Conservation (phyloP, 345 rosid species). For the Lumnitzera racemosa region DNA sequence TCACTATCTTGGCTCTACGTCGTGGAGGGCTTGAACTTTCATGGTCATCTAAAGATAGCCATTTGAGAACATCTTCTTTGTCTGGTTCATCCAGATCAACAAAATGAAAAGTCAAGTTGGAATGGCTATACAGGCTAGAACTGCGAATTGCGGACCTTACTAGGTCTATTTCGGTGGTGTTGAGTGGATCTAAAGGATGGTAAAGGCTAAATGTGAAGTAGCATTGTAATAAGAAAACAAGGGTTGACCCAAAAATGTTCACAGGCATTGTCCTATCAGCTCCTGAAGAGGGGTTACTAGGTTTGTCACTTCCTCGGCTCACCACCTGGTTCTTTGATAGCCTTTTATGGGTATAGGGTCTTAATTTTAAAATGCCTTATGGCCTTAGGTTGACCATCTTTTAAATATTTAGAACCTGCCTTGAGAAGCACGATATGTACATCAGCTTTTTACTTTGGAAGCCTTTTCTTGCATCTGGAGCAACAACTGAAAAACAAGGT, state of each 20-base stretch:
- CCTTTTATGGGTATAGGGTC: too few species aligned
- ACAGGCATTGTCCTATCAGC: neutral
- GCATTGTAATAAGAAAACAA: neutral
- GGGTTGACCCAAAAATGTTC: neutral
- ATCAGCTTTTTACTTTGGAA: neutral
- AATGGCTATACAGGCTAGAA: conserved; percentile 26
- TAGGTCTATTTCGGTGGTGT: conserved; percentile 44
- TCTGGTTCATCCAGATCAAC: conserved; percentile 69
- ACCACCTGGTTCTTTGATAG: too few species aligned
- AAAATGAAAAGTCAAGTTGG: conserved; percentile 52
- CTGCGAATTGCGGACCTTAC: conserved; percentile 32
- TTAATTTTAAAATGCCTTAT: neutral
- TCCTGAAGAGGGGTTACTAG: neutral
- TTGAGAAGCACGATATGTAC: conserved; percentile 5
- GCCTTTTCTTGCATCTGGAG: conserved; percentile 8
- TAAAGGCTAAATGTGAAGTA: conserved; percentile 2
- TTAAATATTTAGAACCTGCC: neutral
- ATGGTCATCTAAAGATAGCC: conserved; percentile 24
- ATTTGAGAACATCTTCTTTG: conserved; percentile 43
- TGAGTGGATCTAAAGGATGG: conserved; percentile 69
- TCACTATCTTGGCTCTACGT: conserved; percentile 41
- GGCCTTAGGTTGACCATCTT: neutral
- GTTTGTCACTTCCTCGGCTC: too few species aligned
- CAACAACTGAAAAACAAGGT: neutral
- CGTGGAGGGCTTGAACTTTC: conserved; percentile 19